Conservation (phyloP, 2,329 filamentous ascomycete genomes). For the Chalaropsis thielavioides region DNA sequence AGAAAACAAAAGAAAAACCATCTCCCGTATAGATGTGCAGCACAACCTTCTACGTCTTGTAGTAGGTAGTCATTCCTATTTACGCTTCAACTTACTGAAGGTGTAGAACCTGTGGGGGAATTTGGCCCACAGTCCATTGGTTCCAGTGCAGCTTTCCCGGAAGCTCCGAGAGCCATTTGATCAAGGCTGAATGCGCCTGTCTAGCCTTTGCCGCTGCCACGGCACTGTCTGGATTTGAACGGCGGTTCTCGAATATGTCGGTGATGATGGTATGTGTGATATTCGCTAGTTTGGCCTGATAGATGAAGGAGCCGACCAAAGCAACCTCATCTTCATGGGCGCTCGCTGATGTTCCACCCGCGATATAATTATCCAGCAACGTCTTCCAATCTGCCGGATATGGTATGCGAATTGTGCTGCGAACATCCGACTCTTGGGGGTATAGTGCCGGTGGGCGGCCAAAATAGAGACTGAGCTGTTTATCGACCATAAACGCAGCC, state of each 20-base stretch:
- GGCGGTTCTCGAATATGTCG: constrained; percentile 36
- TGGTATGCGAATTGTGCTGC: constrained; percentile 34
- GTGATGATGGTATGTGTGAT: constrained; percentile 37
- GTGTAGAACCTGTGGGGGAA: constrained; percentile 33
- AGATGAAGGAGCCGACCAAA: constrained; percentile 32
- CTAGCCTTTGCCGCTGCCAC: constrained; percentile 30
- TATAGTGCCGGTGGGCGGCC: constrained; percentile 36
- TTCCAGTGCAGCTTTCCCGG: constrained; percentile 37
- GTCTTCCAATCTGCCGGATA: constrained; percentile 36
- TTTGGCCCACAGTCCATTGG: constrained; percentile 34
- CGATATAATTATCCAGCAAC: constrained; percentile 34
- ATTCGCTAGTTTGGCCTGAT: constrained; percentile 34
- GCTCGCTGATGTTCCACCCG: constrained; percentile 30
- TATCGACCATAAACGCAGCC: constrained; percentile 36
- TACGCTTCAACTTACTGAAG: constrained; percentile 26
- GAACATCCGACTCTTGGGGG: constrained; percentile 35
- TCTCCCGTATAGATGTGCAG: too few species aligned
- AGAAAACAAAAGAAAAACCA: too few species aligned
- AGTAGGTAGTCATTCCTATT: too few species aligned
- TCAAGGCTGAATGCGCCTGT: constrained; percentile 33
- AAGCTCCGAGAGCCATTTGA: constrained; percentile 33
- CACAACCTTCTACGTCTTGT: too few species aligned
- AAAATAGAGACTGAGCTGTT: constrained; percentile 38
- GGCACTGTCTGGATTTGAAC: constrained; percentile 28
- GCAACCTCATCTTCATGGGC: constrained; percentile 34